Conservation (phyloP, 1,139 yeast species). For the Magnusiomyces suaveolens region DNA sequence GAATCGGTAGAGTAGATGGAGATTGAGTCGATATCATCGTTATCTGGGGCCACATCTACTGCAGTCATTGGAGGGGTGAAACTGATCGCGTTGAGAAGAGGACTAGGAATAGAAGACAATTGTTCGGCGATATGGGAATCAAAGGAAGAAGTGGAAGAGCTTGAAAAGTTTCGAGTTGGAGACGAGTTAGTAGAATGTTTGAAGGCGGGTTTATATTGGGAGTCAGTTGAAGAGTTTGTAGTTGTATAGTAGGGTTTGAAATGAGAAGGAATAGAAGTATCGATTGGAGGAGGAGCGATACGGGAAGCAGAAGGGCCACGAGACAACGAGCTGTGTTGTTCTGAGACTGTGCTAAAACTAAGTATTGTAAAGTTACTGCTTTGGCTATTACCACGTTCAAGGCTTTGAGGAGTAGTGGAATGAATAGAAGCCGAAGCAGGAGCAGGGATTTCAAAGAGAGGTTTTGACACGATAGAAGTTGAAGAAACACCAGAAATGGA, state of each 20-base stretch:
- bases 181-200: not conserved
- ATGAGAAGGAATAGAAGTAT: not conserved
- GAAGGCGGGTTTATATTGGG: not conserved
- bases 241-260: not conserved
- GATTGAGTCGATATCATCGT: conserved; percentile 10
- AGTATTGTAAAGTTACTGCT: not conserved
- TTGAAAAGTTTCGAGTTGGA: not conserved
- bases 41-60: conserved; percentile 9
- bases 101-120: conserved; percentile 19
- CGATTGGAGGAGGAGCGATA: not conserved
- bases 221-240: not conserved
- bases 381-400: not conserved
- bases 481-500: not conserved
- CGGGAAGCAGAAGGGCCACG: not conserved
- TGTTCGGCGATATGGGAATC: conserved; percentile 19
- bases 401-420: not conserved
- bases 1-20: conserved; percentile 7
- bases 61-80: conserved; percentile 15
- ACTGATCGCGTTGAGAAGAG: conserved; percentile 20
- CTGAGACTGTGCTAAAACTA: not conserved
- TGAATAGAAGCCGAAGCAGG: not conserved
- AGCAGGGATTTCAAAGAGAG: not conserved
- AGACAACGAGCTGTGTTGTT: not conserved
- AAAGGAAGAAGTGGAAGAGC: conserved; percentile 4
- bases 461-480: not conserved